Percentiles rank a stretch among this genome's conserved stretches.
These are phyloP conservation scores for Neurospora pannonica DNA, from an alignment of 495 filamentous ascomycete genomes.

Conservation along the genomic window DNA sequence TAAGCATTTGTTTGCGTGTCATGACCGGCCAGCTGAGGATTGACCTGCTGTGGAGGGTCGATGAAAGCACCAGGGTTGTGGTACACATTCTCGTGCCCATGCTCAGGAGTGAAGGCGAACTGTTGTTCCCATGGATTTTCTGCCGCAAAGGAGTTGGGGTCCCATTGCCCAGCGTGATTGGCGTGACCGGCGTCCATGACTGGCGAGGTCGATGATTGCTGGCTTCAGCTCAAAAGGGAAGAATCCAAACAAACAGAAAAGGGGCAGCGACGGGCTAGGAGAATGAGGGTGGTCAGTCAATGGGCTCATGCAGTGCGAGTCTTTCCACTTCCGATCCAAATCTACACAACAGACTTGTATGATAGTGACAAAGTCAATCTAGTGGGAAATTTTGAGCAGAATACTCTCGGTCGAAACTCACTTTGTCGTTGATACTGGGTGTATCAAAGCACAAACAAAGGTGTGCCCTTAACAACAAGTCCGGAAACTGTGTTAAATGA, in stretches of 20 bases:
- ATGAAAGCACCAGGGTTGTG: conserved; percentile 15
- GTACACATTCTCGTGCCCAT: conserved; percentile 10
- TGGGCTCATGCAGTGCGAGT: neutral
- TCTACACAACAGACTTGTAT: neutral
- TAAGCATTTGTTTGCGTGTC: conserved; percentile 11
- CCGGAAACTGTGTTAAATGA: neutral
- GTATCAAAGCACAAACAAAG: neutral
- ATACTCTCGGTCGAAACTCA: neutral
- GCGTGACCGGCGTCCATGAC: conserved; percentile 19
- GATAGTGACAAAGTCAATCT: neutral
- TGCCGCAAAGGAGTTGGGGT: conserved; percentile 10
- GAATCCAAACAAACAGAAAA: neutral
- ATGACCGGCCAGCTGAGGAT: conserved; percentile 13
- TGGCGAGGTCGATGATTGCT: neutral
- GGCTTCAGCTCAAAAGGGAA: neutral
- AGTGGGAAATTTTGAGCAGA: neutral
- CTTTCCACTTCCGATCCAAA: neutral
- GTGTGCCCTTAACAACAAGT: neutral
- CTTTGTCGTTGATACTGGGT: neutral
- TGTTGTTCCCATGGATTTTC: conserved; percentile 18
- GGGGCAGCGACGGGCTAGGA: neutral
- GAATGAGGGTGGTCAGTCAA: neutral
- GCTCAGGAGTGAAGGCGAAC: conserved; percentile 12
- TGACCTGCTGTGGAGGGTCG: conserved; percentile 4
- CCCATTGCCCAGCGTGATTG: conserved; percentile 15